Evolutionary conservation across 2,329 filamentous ascomycete species (phyloP), one percentile per base, ranked within the genome.

Genomic region (Xylariaceae sp.): DNA sequence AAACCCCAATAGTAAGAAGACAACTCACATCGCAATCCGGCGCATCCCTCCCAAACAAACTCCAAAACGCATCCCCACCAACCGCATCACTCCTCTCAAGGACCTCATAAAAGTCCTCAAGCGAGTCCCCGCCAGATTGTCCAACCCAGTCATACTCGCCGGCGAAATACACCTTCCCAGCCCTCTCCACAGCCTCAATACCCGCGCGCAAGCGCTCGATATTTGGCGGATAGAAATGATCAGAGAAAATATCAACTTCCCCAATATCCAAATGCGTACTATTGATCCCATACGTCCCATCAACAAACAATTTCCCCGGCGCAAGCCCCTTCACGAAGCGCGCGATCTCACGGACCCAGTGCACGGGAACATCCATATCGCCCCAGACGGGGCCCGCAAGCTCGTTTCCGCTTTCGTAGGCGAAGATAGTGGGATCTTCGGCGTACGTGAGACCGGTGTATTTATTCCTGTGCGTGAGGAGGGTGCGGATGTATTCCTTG

Each of bases 201-300:
- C 75, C 77, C 1, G 63, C 59, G 53, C 71, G 65, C 39, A 81
- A 67, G 62, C 75, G 76, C 34, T 66, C 65, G n/a, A 71, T 70
- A 60, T 76, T 71, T 53, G 75, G 65, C 0, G 77, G 77, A 62
- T 80, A 80, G 67, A 74, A 80, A 63, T 80, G 78, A 65, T 81
- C 72, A 11, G 75, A 78, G 66, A 75, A 78, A 30, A 80, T 74
- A 62, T 80, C 78, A 2, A 80, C 69, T 62, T 77, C 75, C 4
- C 71, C 58, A 45, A 80, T 72, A 15, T 35, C 62, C 17, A 80
- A 69, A 65, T 80, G 76, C 6, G 72, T 74, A 55, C 62, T 64
- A 67, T 79, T 79, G 58, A 80, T 69, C n/a, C 78, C 78, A 60
- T 77, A 79, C 10, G 76, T 79, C 53, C 78, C 78, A 62, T 80